phyloP scores from a whole-genome alignment of 192 early-diverging fungal species.

The Obelidium mucronatum region DNA sequence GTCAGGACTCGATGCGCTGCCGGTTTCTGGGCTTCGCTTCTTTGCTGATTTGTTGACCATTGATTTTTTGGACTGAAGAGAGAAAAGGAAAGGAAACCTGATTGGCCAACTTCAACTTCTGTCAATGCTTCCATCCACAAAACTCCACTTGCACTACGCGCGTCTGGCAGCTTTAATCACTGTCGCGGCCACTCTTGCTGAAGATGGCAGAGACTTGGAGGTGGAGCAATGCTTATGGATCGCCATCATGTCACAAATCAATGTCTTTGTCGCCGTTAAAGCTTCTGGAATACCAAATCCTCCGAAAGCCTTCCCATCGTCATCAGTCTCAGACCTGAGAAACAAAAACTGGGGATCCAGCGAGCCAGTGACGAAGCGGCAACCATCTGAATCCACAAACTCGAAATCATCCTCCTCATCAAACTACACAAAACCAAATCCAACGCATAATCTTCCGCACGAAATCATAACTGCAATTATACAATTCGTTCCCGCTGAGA shows the following conservation, averaged over 20 bases:
- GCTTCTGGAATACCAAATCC: neutral
- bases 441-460: conserved; percentile 8
- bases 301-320: neutral
- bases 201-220: neutral
- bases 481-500: neutral
- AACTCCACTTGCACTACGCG: neutral
- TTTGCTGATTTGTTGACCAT: too few relatives aligned
- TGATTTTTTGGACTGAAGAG: too few relatives aligned
- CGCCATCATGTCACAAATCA: neutral
- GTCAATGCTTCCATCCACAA: too few relatives aligned
- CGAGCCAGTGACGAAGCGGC: neutral
- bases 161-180: neutral
- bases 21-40: too few relatives aligned
- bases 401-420: neutral
- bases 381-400: neutral
- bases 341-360: neutral
- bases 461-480: conserved; percentile 24
- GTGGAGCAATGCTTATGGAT: neutral
- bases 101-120: too few relatives aligned
- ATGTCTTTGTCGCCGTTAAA: neutral
- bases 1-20: too few relatives aligned
- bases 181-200: neutral
- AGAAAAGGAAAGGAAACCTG: too few relatives aligned
- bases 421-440: neutral
- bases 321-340: neutral